A percentile compares a stretch with the other conserved stretches of the same genome.
These are phyloP conservation scores for Lactarius deliciosus DNA, from an alignment of 768 basidiomycete species.

Conservation along the genomic window DNA sequence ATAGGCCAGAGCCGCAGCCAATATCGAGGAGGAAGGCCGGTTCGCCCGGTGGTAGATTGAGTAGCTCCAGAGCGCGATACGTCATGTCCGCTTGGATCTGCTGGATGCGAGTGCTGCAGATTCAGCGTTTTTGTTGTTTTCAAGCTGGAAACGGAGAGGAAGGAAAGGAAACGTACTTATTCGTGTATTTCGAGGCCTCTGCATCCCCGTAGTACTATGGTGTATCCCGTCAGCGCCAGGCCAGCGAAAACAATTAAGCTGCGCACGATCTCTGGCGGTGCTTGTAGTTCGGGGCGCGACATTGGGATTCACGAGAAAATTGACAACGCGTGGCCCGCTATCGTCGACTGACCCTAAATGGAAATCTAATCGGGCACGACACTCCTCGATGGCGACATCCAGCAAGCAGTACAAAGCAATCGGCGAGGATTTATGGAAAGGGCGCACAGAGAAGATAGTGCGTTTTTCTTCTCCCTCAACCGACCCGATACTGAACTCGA, in stretches of 20 bases:
- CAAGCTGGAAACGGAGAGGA: background rate
- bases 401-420: slow-evolving; percentile 85
- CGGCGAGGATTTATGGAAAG: slow-evolving; percentile 96
- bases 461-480: slow-evolving; percentile 34
- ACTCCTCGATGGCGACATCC: slow-evolving; percentile 57
- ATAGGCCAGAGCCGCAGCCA: slow-evolving; percentile 95
- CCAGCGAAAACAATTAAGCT: background rate
- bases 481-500: slow-evolving; percentile 29
- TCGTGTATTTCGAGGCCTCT: slow-evolving; percentile 96
- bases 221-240: background rate
- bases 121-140: slow-evolving; percentile 3
- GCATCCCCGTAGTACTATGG: slow-evolving; percentile 91
- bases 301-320: slow-evolving; percentile 34
- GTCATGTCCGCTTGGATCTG: slow-evolving; percentile 98
- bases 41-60: slow-evolving; percentile 76
- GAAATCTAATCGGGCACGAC: background rate
- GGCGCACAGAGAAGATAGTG: slow-evolving; percentile 92
- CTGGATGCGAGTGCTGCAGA: slow-evolving; percentile 84
- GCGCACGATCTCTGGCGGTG: slow-evolving; percentile 73
- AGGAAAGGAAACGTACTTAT: slow-evolving; percentile 56
- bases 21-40: slow-evolving; percentile 91
- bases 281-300: slow-evolving; percentile 62
- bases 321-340: background rate
- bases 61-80: slow-evolving; percentile 87
- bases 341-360: background rate